Base-by-base conservation (phyloP, 2,329 filamentous ascomycete genomes). In the Fusarium sp. region DNA sequence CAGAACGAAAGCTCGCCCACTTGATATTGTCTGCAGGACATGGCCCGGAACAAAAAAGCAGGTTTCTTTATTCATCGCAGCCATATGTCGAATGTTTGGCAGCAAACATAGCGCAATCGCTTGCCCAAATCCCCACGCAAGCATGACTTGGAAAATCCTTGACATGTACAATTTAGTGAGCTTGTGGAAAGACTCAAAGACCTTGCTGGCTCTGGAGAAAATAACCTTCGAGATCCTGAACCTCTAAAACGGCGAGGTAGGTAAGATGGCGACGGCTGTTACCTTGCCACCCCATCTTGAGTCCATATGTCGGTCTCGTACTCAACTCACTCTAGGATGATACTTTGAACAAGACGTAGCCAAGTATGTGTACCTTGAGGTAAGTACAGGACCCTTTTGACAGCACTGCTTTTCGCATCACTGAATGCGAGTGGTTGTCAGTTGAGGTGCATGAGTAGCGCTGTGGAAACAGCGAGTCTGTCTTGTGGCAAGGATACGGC, bases 391-490 rank as follows among this genome's bases (percentile, higher is more conserved):
- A 8, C 16, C 18, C 16, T 9, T 23, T 38, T 37, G 8, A 40
- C 8, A 28, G 30, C 37, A 42, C n/a, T 13, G 9, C 13, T 26
- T 30, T 18, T 36, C 15, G 31, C n/a, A 15, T 7, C 31, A 34
- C 18, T 33, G 18, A 18, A 40, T 33, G 52, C 28, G 50, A 47
- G 46, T 44, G 46, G 33, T 45, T 57, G 36, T 40, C 47, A 54
- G 57, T 38, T 34, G 42, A 37, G 33, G 37, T 41, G 51, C 44
- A 57, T 52, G 42, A 42, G 45, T 60, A 45, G 44, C 30, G n/a
- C 34, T 49, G 37, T 15, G 52, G 44, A 11, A 23, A 36, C 34
- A 57, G 16, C 42, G 20, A 49, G 16, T 45, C 45, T 53, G 34
- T 49, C 60, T 41, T 44, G 40, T 46, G 38, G 12, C 26, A 20